Base-by-base conservation (phyloP, 169 alveolate genomes). In the Eimeria sp. region DNA sequence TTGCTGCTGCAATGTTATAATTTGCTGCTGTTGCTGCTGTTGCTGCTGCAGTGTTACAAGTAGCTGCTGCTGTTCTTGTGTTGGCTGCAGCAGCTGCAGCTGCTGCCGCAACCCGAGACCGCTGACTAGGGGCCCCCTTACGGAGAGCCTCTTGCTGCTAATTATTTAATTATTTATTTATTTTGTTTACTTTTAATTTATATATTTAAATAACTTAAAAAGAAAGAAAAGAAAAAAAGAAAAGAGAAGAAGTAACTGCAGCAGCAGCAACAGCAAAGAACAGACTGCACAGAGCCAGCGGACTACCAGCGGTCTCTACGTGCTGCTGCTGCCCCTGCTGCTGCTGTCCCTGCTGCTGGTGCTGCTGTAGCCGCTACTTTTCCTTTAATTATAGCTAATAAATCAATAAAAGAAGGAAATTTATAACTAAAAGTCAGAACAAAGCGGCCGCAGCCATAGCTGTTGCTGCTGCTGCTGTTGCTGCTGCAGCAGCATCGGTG, bases 311-410 rank as follows among this genome's bases (percentile, higher is more conserved):
- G 78, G 78, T 67, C 78, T 67, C 78, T 45, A 3, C 25, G 47
- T 67, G 45, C 78, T 67, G 78, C 78, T 27, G 78, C 78, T 27
- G 78, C 78, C 27, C 47, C 78, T 67, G 78, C 78, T 67, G 78
- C 3, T 67, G 78, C 47, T 67, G 78, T n/a, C 27, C 47, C 78
- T 67, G 78, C 45, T 27, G 49, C 78, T 67, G 49, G 11, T 67
- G 40, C 22, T 67, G 49, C 47, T 67, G 40, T 45, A n/a, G 45
- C 78, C 27, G 45, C 78, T 67, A 45, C 78, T 67, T 40, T 20
- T 65, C 34, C 25, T 2, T 27, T 30, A 67, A 6, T 27, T 67
- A 14, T 58, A 58, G 5, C 7, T 58, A 58, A 58, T 58, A 58
- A 58, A 58, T 58, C 14, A 14, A 58, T 58, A 7, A 3, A 58